Evolutionary conservation across 2,329 filamentous ascomycete species (phyloP), one percentile per base, ranked within the genome.

Genomic region (Cladosporium sp.): DNA sequence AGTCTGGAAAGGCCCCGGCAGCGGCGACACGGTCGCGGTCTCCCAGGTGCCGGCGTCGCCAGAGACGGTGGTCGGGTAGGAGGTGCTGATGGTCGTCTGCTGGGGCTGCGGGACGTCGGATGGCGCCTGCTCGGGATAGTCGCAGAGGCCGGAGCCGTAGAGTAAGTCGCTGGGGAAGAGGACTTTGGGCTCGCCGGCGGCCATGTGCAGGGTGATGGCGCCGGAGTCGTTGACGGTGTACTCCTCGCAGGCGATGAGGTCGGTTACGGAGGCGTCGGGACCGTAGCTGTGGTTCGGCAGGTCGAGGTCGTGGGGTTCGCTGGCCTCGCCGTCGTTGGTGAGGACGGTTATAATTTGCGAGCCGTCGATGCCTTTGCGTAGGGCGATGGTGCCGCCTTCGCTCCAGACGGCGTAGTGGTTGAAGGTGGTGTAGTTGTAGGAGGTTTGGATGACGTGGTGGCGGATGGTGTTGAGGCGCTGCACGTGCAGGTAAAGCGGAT

Each of bases 281-380:
- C 49, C 14, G 54, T 60, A 66, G 9, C 64, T 66, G 18, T 66
- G 66, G 38, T 60, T 63, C 5, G 59, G 54, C 13, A 76, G 54
- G 16, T 56, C 60, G 52, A 76, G 68, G 14, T 66, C 54, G 52
- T 58, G 63, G 55, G 58, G 60, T 52, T 45, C 70, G 31, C 67
- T 63, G 4, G 56, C 54, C 2, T 61, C 56, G 2, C 73, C 72
- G 37, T 69, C 68, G 48, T 74, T 76, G 18, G 45, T 74, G 9
- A 76, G 58, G 4, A 77, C 62, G 51, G 73, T 71, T 34, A 78
- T 66, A 13, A 79, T 70, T 37, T 66, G 71, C 38, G 53, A 65
- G 18, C 67, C 69, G 10, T 59, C 58, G 9, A 61, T 63, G 3
- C 73, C 74, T 54, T 74, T 73, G 14, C 74, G 70, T 63, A 77